Evolutionary conservation across 106 monocot species (phyloP), one percentile per base, ranked within the genome.

Genomic region (Platanthera zijinensis): DNA sequence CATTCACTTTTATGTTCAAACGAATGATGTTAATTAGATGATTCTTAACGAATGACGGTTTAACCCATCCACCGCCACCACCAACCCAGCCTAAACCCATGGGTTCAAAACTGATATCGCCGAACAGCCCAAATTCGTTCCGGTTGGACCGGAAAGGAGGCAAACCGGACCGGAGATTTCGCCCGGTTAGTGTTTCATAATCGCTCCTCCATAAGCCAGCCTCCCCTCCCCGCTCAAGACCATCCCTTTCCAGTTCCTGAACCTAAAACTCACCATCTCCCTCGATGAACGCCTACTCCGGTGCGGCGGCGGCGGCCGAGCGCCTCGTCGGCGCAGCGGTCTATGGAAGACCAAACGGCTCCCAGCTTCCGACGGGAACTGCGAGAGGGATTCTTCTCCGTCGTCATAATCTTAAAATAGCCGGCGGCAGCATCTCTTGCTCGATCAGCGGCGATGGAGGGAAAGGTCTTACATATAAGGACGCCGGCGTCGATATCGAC

Each of bases 401-500:
- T 8, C 22, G 72, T 21, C 11, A 22, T 51, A 13, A 21, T 51
- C 18, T 51, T 72, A 11, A 19, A 46, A 51, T 50, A 7, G 19
- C 7, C 72, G 72, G 72, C 4, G 49, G 8, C 6, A 18, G 51
- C 17, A 72, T 72, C 10, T 72, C 72, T 72, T 72, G 72, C 51
- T 72, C 51, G 10, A 51, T 17, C 30, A 50, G 57, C 74, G 30
- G 48, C 10, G 63, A 22, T 5, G 69, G 74, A 30, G 25, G 72
- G 48, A 72, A 49, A 73, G 88, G 82, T 17, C 67, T 94, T 45
- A 94, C 94, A 0, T 94, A 91, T 54, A 94, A 94, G 85, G 91
- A 84, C 18, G 86, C 94, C 14, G 94, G 94, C 46, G 94, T 94
- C 0, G 94, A 94, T 39, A 91, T 94, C 50, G 89, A 94, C n/a